These are phyloP conservation scores for Pyrenochaeta sp. DNA, from an alignment of 2,329 filamentous ascomycete species.

Conservation along the genomic window DNA sequence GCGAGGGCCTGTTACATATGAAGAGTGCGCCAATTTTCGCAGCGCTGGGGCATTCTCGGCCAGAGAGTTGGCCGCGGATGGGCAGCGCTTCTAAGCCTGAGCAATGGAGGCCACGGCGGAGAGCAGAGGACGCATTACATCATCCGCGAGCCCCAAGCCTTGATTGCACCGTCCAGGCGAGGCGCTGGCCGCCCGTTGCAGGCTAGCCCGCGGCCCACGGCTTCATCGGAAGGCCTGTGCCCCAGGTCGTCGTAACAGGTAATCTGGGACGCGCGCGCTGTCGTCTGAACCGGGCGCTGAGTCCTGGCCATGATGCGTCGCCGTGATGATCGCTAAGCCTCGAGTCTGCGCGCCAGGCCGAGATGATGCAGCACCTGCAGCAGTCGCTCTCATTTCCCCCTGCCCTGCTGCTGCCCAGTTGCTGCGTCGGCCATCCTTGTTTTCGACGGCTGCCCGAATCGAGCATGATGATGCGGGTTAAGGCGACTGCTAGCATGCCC, in stretches of 20 bases:
- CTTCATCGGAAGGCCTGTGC: constrained; percentile 28
- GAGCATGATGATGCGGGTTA: constrained; percentile 7
- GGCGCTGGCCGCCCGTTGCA: constrained; percentile 23
- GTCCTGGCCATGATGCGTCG: constrained; percentile 1
- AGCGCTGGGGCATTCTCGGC: constrained; percentile 13
- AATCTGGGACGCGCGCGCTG: constrained; percentile 10
- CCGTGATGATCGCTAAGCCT: constrained; percentile 8
- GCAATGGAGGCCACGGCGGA: constrained; percentile 14
- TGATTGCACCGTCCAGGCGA: constrained; percentile 23
- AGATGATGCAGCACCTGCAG: too few relatives aligned
- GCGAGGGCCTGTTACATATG: too few relatives aligned
- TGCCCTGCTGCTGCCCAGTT: too few relatives aligned
- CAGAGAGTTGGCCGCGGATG: constrained; percentile 17
- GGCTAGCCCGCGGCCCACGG: constrained; percentile 34
- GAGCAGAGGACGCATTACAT: constrained; percentile 42
- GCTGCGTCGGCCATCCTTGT: constrained; percentile 11
- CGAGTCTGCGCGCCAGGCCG: too few relatives aligned
- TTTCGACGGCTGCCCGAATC: constrained; percentile 5
- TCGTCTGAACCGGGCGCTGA: constrained; percentile 5
- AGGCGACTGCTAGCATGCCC: constrained; percentile 6
- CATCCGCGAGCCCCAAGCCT: constrained; percentile 23
- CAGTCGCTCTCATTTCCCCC: background rate
- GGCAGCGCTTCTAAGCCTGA: constrained; percentile 21
- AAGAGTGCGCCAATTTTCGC: constrained; percentile 4
- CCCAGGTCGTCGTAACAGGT: too few relatives aligned